Evolutionary conservation across 1,284 basidiomycete species (phyloP).

Genomic region (Microbotryum intermedium): DNA sequence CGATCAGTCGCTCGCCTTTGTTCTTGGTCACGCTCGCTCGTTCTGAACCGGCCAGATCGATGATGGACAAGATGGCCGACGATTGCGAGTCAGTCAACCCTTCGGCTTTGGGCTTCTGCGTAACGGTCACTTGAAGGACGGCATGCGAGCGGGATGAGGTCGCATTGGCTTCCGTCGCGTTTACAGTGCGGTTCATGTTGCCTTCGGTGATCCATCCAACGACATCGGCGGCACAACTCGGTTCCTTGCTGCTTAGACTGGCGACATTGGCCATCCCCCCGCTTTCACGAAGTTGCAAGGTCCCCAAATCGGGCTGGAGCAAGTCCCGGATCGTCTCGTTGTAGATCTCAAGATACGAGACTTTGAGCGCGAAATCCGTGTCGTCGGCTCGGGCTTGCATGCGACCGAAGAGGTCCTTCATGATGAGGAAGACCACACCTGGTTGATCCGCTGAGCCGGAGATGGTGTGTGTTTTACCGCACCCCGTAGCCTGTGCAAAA

Average conservation of each 20-base stretch:
- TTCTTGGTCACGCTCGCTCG: slow-evolving; percentile 88
- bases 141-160: slow-evolving; percentile 93
- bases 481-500: slow-evolving; percentile 81
- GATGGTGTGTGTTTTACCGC: slow-evolving; percentile 96
- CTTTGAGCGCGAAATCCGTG: slow-evolving; percentile 66
- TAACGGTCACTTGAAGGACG: slow-evolving; percentile 86
- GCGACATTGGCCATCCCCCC: slow-evolving; percentile 68
- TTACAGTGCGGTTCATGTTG: slow-evolving; percentile 78
- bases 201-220: slow-evolving; percentile 82
- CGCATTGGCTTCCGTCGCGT: slow-evolving; percentile 85
- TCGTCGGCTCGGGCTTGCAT: slow-evolving; percentile 77
- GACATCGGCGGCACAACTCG: slow-evolving; percentile 76
- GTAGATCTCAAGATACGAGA: slow-evolving; percentile 95
- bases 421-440: slow-evolving; percentile 90
- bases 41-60: slow-evolving; percentile 92
- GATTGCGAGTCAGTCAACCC: slow-evolving; percentile 64
- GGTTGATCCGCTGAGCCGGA: slow-evolving; percentile 78
- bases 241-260: slow-evolving; percentile 68
- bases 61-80: slow-evolving; percentile 85
- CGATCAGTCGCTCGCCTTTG: slow-evolving; percentile 94
- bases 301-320: slow-evolving; percentile 54
- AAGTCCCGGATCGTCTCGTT: slow-evolving; percentile 97
- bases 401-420: slow-evolving; percentile 85
- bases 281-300: slow-evolving; percentile 75
- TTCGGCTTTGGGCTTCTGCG: slow-evolving; percentile 54